Evolutionary conservation across 306 rosid genomes (phyloP), one percentile per base, ranked within the genome.

Genomic region (Vigna mungo): DNA sequence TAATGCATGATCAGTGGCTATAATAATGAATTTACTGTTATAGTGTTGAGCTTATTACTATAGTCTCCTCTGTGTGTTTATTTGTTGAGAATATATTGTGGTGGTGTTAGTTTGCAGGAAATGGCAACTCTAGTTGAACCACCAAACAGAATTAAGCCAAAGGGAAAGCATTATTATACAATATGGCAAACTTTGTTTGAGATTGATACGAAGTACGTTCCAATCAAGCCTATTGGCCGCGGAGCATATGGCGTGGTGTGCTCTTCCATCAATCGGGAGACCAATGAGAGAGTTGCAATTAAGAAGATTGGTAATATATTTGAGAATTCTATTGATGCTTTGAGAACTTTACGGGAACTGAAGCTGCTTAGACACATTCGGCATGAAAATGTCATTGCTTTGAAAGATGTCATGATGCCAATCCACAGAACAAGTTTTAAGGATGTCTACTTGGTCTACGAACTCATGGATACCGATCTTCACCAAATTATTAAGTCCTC

Each of bases 401-500:
- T 92, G 78, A 92, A 90, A 86, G 97, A 94, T 86, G 90, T 94
- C 39, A 90, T 92, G 97, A 80, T 90, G 91, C 92, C 96, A 12
- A 71, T 70, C 41, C 90, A 89, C 11, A 81, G 87, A 75, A 73
- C 83, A 53, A 88, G 84, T 69, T 92, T 92, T 82, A 89, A 78
- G 85, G 97, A 94, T 79, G 91, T 92, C 13, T 92, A 94, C 77
- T 87, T 94, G 81, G 97, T 94, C 78, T 94, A 90, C 60, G 98
- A 94, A 81, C 97, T 94, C 46, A 94, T 94, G 98, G 97, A 92
- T 52, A 90, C 95, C 1, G 97, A 94, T 88, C 95, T 94, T 61
- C 88, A 89, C 72, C 92, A 89, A 30, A 90, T 94, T 82, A 92
- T 92, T 7, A 86, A 85, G 79, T 94, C 97, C 9, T 34, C 97